A percentile compares a stretch with the other conserved stretches of the same genome.
These are phyloP conservation scores for Atalantia buxifolia DNA, from an alignment of 345 rosid species.

Conservation along the genomic window DNA sequence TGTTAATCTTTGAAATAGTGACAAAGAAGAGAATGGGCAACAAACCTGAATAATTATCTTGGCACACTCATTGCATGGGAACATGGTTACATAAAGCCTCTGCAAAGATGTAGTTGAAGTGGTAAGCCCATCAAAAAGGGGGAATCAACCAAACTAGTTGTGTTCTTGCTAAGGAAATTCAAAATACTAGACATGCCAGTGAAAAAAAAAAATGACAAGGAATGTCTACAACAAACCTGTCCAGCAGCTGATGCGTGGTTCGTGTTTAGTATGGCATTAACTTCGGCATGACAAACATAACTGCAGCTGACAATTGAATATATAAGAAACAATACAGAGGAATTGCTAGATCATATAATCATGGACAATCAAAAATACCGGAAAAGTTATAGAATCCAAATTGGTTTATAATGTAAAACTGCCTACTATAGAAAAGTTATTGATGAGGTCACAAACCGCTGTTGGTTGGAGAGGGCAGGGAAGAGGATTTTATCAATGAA, in stretches of 20 bases:
- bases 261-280: constrained; percentile 90
- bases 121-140: background rate
- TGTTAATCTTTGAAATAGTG: background rate
- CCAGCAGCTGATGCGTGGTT: constrained; percentile 91
- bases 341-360: background rate
- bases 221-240: constrained; percentile 44
- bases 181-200: background rate
- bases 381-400: too few species aligned
- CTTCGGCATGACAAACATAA: constrained; percentile 98
- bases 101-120: constrained; percentile 31
- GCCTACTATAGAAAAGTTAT: background rate
- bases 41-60: constrained; percentile 93
- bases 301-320: constrained; percentile 33
- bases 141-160: background rate
- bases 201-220: background rate
- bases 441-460: background rate
- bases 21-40: constrained; percentile 7
- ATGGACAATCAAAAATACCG: background rate
- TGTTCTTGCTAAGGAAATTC: background rate
- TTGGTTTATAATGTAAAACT: too few species aligned
- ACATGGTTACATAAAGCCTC: constrained; percentile 97
- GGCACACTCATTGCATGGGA: constrained; percentile 99
- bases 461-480: background rate
- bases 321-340: background rate
- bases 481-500: constrained; percentile 7